These are phyloP conservation scores for Erythrophleum fordii DNA, from an alignment of 306 rosid species.

Conservation along the genomic window DNA sequence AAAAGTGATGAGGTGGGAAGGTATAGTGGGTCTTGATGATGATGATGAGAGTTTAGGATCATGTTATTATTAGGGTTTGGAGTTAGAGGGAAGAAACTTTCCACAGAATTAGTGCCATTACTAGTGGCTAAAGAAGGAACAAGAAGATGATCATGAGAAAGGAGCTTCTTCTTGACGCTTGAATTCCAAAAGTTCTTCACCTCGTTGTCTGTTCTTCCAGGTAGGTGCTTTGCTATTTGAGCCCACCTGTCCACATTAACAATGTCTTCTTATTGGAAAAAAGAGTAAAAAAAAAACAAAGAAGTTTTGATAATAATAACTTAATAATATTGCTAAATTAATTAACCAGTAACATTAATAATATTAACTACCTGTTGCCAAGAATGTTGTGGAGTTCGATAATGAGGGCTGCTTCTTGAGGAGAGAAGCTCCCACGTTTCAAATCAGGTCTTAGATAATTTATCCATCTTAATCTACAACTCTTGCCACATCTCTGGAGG, in stretches of 20 bases:
- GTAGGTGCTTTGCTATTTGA: constrained; percentile 93
- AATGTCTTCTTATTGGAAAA: not conserved
- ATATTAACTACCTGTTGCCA: constrained; percentile 74
- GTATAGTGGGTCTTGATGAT: constrained; percentile 49
- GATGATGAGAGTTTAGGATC: constrained; percentile 46
- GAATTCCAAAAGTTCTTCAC: constrained; percentile 99
- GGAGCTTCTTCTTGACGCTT: constrained; percentile 89
- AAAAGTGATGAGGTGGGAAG: constrained; percentile 60
- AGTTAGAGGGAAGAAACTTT: constrained; percentile 61
- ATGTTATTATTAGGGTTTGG: constrained; percentile 52
- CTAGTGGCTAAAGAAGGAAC: constrained; percentile 55
- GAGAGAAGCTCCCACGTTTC: constrained; percentile 92
- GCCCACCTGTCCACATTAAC: constrained; percentile 73
- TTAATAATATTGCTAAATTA: not conserved
- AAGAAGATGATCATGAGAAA: constrained; percentile 48
- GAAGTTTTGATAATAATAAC: constrained; percentile 31
- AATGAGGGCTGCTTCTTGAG: constrained; percentile 92
- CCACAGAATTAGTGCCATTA: constrained; percentile 44
- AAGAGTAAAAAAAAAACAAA: constrained; percentile 24
- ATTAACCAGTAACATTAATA: not conserved
- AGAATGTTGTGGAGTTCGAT: constrained; percentile 89
- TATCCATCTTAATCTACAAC: constrained; percentile 96
- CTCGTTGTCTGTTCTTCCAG: constrained; percentile 99
- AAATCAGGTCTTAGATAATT: constrained; percentile 95
- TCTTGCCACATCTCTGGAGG: constrained; percentile 92